phyloP scores from a whole-genome alignment of 75 land plant species.

The Cunninghamia lanceolata region DNA sequence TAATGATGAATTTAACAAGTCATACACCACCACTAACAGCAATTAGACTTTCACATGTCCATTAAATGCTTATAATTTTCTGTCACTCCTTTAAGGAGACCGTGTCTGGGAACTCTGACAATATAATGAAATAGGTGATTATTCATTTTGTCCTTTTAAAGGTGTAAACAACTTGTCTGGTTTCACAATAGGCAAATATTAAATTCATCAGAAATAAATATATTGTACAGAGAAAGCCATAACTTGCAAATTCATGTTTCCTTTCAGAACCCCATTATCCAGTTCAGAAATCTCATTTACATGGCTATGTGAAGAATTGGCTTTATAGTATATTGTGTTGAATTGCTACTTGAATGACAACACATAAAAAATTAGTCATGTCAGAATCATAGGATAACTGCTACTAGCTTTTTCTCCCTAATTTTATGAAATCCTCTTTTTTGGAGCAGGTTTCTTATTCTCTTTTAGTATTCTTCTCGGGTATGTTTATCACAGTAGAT shows the following conservation, averaged over 20 bases:
- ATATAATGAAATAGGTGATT: not conserved
- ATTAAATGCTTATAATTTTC: not conserved
- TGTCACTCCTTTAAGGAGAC: not conserved
- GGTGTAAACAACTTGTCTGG: not conserved
- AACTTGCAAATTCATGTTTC: not conserved
- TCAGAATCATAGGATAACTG: not conserved
- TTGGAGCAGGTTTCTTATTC: conserved; percentile 70
- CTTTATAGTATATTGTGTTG: not conserved
- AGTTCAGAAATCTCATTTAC: not conserved
- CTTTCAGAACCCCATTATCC: not conserved
- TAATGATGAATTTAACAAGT: too few species aligned
- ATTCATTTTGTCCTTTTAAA: not conserved
- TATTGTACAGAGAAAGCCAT: not conserved
- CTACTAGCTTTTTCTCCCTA: not conserved
- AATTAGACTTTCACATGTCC: not conserved
- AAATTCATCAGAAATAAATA: not conserved
- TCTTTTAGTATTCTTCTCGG: conserved; percentile 72
- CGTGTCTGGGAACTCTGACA: not conserved
- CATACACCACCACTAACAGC: not conserved
- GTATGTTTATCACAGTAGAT: conserved; percentile 79
- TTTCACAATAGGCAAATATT: not conserved
- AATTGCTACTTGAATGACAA: not conserved
- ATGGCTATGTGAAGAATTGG: not conserved
- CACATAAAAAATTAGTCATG: not conserved
- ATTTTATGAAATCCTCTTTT: not conserved